phyloP scores from a whole-genome alignment of 768 basidiomycete genomes.

The Tylopilus vinaceipallidus region DNA sequence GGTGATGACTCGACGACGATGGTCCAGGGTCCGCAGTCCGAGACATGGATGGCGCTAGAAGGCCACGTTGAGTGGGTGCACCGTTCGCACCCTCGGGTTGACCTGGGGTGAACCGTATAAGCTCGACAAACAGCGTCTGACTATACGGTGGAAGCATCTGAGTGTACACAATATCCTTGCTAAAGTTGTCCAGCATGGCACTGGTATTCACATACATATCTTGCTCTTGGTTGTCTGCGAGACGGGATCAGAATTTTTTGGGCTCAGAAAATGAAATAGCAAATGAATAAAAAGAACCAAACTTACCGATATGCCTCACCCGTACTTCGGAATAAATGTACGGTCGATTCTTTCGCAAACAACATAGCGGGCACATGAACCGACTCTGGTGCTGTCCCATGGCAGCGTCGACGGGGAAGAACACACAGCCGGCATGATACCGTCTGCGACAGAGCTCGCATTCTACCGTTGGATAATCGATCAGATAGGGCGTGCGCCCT shows the following conservation, averaged over 20 bases:
- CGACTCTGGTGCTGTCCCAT: constrained; percentile 32
- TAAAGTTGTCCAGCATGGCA: constrained; percentile 72
- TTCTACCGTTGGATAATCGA: constrained; percentile 59
- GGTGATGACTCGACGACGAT: constrained; percentile 31
- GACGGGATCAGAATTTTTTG: constrained; percentile 13
- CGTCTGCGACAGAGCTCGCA: constrained; percentile 64
- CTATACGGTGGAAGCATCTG: constrained; percentile 61
- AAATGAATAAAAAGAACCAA: constrained; percentile 3
- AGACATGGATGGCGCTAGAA: constrained; percentile 14
- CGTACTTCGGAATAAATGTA: constrained; percentile 79
- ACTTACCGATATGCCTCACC: constrained; percentile 60
- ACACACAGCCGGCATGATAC: constrained; percentile 78
- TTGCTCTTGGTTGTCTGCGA: constrained; percentile 41
- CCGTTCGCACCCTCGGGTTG: constrained; percentile 29
- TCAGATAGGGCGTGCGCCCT: constrained; percentile 59
- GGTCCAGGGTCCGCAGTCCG: constrained; percentile 29
- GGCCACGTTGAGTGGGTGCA: constrained; percentile 14
- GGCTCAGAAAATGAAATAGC: neutral
- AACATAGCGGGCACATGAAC: constrained; percentile 79
- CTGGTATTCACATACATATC: constrained; percentile 70
- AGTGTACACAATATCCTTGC: constrained; percentile 69
- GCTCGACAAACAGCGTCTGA: constrained; percentile 72
- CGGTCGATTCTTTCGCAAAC: constrained; percentile 64
- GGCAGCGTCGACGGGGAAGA: constrained; percentile 52
- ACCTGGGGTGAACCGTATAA: constrained; percentile 45